Conservation (phyloP, 139 green algal genomes). For the Desmodesmus armatus region DNA sequence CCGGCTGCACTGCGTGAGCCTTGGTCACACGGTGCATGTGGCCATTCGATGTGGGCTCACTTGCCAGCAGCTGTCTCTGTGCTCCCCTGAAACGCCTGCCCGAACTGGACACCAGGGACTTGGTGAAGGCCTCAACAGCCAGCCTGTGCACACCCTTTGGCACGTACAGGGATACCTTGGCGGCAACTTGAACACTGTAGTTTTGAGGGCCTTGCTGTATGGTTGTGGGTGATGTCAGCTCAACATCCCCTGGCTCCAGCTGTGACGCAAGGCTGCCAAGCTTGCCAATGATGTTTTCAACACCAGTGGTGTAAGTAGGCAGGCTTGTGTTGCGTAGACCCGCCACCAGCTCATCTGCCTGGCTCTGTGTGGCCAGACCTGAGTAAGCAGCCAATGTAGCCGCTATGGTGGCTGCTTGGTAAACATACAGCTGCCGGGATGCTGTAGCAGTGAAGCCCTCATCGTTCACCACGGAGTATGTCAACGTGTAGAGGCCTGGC, state of each 20-base stretch:
- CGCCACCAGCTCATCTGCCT: not conserved
- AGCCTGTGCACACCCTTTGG: slow-evolving; percentile 22
- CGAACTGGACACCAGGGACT: not conserved
- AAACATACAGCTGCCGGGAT: slow-evolving; percentile 35
- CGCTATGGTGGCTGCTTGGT: slow-evolving; percentile 7
- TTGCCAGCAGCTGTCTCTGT: not conserved
- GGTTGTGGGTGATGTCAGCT: not conserved
- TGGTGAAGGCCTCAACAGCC: not conserved
- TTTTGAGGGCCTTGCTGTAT: not conserved
- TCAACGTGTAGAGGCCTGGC: slow-evolving; percentile 48
- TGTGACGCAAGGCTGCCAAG: not conserved
- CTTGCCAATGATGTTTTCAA: too few species aligned
- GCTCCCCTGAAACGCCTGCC: not conserved
- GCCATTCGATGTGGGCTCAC: too few species aligned
- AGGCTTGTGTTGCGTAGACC: slow-evolving; percentile 39
- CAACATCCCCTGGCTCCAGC: slow-evolving; percentile 32
- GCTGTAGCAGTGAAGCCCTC: not conserved
- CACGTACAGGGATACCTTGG: slow-evolving; percentile 19
- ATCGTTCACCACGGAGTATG: slow-evolving; percentile 34
- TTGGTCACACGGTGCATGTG: too few species aligned
- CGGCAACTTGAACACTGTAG: slow-evolving; percentile 24
- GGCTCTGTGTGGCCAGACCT: slow-evolving; percentile 7
- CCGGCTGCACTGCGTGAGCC: too few species aligned
- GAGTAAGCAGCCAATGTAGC: not conserved
- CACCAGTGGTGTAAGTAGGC: not conserved